Conservation (phyloP, 208 protist species). For the Acanthamoeba culbertsoni region DNA sequence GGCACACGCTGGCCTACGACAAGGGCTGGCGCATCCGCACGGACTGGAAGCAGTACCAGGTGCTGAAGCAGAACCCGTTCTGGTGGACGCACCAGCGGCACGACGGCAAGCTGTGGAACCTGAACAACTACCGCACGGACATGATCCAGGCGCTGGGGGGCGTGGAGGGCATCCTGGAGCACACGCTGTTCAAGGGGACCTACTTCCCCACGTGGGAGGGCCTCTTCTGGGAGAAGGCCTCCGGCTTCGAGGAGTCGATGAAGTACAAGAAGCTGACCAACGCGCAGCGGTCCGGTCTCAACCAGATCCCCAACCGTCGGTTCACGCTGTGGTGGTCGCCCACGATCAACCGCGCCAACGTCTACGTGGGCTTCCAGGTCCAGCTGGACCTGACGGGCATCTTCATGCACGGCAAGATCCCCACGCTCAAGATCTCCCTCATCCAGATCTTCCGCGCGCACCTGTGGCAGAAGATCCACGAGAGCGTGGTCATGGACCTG, state of each 20-base stretch:
- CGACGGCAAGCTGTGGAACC: constrained; percentile 99
- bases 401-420: constrained; percentile 99
- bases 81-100: constrained; percentile 99
- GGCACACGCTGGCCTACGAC: constrained; percentile 99
- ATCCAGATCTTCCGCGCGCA: constrained; percentile 99
- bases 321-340: constrained; percentile 99
- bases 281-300: constrained; percentile 99
- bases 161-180: constrained; percentile 99
- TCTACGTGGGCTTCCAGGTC: constrained; percentile 99
- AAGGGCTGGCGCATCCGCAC: constrained; percentile 99
- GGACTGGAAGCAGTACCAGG: constrained; percentile 99
- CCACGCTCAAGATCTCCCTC: constrained; percentile 99
- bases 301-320: constrained; percentile 99
- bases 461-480: constrained; percentile 99
- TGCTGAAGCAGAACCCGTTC: constrained; percentile 98
- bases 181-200: constrained; percentile 99
- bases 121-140: constrained; percentile 99
- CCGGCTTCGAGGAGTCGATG: constrained; percentile 99
- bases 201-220: constrained; percentile 99
- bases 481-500: constrained; percentile 98
- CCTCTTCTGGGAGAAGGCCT: constrained; percentile 99
- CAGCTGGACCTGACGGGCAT: constrained; percentile 99
- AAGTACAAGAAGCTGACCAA: constrained; percentile 99
- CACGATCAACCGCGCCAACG: constrained; percentile 99
- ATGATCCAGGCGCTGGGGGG: constrained; percentile 99